Base-by-base conservation (phyloP, 2,329 filamentous ascomycete species). In the Ceratocystis colombiana region DNA sequence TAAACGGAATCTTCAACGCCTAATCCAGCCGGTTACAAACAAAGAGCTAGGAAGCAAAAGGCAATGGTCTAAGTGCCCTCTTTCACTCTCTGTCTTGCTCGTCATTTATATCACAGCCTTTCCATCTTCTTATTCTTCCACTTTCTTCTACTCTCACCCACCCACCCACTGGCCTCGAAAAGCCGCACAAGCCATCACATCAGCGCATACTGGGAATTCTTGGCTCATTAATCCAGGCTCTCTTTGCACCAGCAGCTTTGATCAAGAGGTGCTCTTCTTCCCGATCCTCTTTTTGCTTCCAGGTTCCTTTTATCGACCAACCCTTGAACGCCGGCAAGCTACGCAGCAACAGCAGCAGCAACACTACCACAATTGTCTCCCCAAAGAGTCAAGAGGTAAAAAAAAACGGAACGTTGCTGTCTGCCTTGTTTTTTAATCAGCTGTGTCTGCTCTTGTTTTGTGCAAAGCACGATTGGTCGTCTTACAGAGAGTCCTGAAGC, bases 161-260 rank as follows among this genome's bases (percentile, higher is more conserved):
- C 48, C 8, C 22, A 28, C 28, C 17, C 15, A 33, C 55, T 59
- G 55, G 55, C 55, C 55, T 59, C 55, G 55, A 59, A 59, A 41
- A 37, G 17, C 28, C 55, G 55, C 55, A 59, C 55, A 59, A 59
- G 55, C 55, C 55, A 59, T 59, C 55, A 30, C 55, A 59, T 59
- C 55, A 33, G 55, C 55, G 55, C 55, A 59, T 59, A 30, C 55
- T 37, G 55, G 55, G 25, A 30, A 33, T 48, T 50, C 30, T 63
- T 63, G 41, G 44, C 61, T 63, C 61, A 45, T 63, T 33, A 50
- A 63, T 63, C 61, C 44, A 33, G 22, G 44, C 44, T 48, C 17
- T 44, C 44, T 30, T 48, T 44, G 44, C 61, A 63, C 20, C 61
- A 63, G 48, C 55, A 59, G 55, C 55, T 59, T 30, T 33, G 55